Evolutionary conservation across 257 asterid genomes (phyloP).

Genomic region (Coffea eugenioides): DNA sequence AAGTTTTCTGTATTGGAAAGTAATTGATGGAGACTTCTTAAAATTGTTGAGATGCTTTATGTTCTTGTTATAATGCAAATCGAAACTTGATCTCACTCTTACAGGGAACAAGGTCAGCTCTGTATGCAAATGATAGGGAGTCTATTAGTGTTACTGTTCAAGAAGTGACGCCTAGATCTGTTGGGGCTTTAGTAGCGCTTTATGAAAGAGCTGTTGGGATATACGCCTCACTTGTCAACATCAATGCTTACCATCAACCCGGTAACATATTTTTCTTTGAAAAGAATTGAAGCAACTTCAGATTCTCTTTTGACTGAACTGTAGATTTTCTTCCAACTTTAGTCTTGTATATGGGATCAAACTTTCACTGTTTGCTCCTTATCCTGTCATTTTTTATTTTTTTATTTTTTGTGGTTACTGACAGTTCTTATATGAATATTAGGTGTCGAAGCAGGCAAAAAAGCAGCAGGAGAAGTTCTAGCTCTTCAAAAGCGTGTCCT

Average conservation of each 20-base stretch:
- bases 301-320: not conserved
- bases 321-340: not conserved
- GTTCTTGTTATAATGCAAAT: not conserved
- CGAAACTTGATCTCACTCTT: constrained; percentile 7
- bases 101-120: constrained; percentile 97
- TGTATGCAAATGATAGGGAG: constrained; percentile 84
- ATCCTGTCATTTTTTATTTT: no score
- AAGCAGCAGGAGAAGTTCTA: constrained; percentile 95
- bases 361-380: no score
- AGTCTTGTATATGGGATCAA: not conserved
- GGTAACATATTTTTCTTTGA: constrained; percentile 46
- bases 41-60: not conserved
- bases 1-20: not conserved
- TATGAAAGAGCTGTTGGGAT: constrained; percentile 98
- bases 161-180: constrained; percentile 96
- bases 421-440: constrained; percentile 4
- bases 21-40: not conserved
- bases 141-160: constrained; percentile 95
- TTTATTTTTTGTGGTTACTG: not conserved
- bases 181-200: constrained; percentile 93
- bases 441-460: constrained; percentile 99
- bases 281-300: not conserved
- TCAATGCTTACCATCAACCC: constrained; percentile 98
- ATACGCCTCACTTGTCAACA: constrained; percentile 88
- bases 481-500: constrained; percentile 99